phyloP scores from a whole-genome alignment of 1,284 basidiomycete genomes.

The Coniferiporia weirii region DNA sequence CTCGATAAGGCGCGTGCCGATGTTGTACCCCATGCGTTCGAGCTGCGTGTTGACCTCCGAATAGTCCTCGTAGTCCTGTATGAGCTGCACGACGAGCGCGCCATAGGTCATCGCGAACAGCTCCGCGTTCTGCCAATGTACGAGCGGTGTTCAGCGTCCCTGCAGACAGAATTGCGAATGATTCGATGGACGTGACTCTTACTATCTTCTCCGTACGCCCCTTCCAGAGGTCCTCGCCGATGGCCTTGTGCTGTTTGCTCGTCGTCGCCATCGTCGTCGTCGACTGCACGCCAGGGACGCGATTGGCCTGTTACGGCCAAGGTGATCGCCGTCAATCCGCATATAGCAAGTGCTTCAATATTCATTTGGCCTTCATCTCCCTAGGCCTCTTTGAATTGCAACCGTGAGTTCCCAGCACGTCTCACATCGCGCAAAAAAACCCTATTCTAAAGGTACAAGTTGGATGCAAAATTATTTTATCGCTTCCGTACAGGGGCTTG shows the following conservation, averaged over 20 bases:
- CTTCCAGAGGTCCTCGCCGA: conserved; percentile 92
- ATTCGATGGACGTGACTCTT: conserved; percentile 29
- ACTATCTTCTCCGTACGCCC: conserved; percentile 86
- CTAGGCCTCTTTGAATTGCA: too few relatives aligned
- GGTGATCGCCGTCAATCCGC: too few relatives aligned
- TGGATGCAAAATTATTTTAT: too few relatives aligned
- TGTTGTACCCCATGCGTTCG: conserved; percentile 96
- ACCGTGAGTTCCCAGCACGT: too few relatives aligned
- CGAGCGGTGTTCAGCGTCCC: background rate
- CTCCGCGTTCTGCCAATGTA: conserved; percentile 72
- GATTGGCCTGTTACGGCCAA: too few relatives aligned
- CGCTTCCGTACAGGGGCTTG: too few relatives aligned
- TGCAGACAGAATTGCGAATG: background rate
- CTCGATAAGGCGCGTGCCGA: conserved; percentile 94
- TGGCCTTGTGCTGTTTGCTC: conserved; percentile 76
- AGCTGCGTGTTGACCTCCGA: conserved; percentile 82
- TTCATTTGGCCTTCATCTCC: too few relatives aligned
- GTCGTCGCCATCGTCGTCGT: conserved; percentile 48
- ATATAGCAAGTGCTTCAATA: too few relatives aligned
- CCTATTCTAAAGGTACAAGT: too few relatives aligned
- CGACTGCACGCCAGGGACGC: too few relatives aligned
- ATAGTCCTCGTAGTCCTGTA: conserved; percentile 99
- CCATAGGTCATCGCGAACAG: conserved; percentile 97
- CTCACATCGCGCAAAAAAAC: too few relatives aligned
- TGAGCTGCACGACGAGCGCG: conserved; percentile 94